Evolutionary conservation across 2,329 filamentous ascomycete species (phyloP), one percentile per base, ranked within the genome.

Genomic region (Colletotrichum incanum): DNA sequence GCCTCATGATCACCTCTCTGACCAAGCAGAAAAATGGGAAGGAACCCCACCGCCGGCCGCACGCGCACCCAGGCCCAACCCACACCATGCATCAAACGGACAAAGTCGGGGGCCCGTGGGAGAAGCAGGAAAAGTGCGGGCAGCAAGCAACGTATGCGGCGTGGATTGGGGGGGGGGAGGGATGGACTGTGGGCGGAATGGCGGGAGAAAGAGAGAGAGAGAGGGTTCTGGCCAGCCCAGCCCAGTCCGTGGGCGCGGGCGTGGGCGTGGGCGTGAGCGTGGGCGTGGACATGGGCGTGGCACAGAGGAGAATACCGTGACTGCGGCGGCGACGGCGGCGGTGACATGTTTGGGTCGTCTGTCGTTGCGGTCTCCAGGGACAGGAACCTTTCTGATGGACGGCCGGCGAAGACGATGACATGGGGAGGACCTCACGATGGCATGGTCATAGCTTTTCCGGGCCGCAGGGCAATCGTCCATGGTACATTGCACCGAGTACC

Each of bases 41-140:
- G 26, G 5, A 28, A 16, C 31, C 58, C 45, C 45, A 37, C 23
- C 47, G 16, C 37, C 20, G n/a, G 37, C 47, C 23, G 16, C 26
- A 16, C 49, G 14, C 26, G 26, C 49, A 52, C 34, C 39, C n/a
- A 39, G 31, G 43, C 31, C 34, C 31, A 62, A 18, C 60, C 34
- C 58, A 64, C 62, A 50, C 28, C 39, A 52, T 47, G 43, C 18
- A 18, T 47, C 65, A 64, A 64, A 63, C 69, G 65, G 63, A 61
- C 58, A 63, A 72, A 72, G 69, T 72, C 69, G 70, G 70, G 70
- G 70, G 70, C 70, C 70, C 70, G 59, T 72, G 70, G 70, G 70
- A 67, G 65, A 68, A 34, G 45, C 62, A 70, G n/a, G 18, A 64
- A 72, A 55, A 59, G 65, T 65, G 65, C 50, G 70, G 65, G 70